Base-by-base conservation (phyloP, 2,329 filamentous ascomycete species). In the Phialophora chinensis region DNA sequence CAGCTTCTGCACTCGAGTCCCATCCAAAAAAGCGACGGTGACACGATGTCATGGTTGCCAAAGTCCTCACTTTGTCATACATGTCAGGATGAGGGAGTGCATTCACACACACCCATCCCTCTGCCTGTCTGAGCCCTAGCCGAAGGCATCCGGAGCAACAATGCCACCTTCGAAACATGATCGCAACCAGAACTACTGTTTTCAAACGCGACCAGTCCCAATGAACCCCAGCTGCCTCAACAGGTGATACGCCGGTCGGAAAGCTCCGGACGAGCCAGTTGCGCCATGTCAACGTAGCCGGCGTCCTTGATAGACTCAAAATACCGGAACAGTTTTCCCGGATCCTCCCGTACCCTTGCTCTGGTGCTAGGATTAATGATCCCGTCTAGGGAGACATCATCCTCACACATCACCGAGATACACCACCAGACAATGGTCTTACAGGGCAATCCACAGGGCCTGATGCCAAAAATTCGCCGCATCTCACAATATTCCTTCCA, bases 401-500 rank as follows among this genome's bases (percentile, higher is more conserved):
- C 54, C 44, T 61, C 67, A 7, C 64, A 44, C 62, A 69, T 25
- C 27, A 69, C 61, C 54, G 67, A 69, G 27, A 67, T 50, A 54
- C 67, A 69, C 67, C 67, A 69, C 67, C 67, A 69, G 23, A 69
- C 67, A 31, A 69, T 57, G 31, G 50, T 69, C 54, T 69, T 69
- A 55, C 67, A 69, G 17, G 62, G 65, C 25, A 69, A 54, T 20
- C 65, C 62, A 53, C 67, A 69, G 2, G 65, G 62, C 52, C 17
- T 53, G 17, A 66, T 56, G 7, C 49, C 29, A 11, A 65, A 52
- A 2, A 42, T 52, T 35, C 62, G 57, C n/a, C 67, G 57, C 67
- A 69, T 69, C 29, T 69, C 67, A 42, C 67, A 69, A 44, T 69
- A 69, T n/a, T 67, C 62, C 27, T 53, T 66, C 67, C 67, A 69